These are phyloP conservation scores for Metarhizium humberi DNA, from an alignment of 2,329 filamentous ascomycete species.

Conservation along the genomic window DNA sequence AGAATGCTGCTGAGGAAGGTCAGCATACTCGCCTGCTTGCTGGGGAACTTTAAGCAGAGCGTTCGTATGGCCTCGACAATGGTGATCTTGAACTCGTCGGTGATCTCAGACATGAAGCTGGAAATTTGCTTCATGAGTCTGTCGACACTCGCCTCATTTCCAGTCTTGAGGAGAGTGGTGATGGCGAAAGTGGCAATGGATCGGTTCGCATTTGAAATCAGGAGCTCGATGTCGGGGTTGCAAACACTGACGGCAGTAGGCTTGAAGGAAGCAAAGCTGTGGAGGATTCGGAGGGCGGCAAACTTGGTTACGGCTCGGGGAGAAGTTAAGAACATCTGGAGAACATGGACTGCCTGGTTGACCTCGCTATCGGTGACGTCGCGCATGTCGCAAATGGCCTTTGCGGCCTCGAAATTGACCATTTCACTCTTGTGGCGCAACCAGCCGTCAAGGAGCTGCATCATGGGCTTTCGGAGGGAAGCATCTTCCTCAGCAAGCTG, in stretches of 20 bases:
- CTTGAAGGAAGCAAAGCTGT: slow-evolving; percentile 95
- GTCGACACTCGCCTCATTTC: slow-evolving; percentile 94
- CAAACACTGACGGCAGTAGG: slow-evolving; percentile 84
- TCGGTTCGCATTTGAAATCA: slow-evolving; percentile 94
- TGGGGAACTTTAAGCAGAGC: slow-evolving; percentile 93
- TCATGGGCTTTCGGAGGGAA: slow-evolving; percentile 88
- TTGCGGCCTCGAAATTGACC: slow-evolving; percentile 98
- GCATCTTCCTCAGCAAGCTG: slow-evolving; percentile 91
- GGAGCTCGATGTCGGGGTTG: slow-evolving; percentile 93
- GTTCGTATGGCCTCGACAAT: slow-evolving; percentile 97
- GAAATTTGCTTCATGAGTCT: slow-evolving; percentile 98
- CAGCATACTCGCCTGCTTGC: slow-evolving; percentile 96
- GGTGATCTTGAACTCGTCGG: slow-evolving; percentile 99
- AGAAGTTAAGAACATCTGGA: slow-evolving; percentile 94
- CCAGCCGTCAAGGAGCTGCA: slow-evolving; percentile 93
- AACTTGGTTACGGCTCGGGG: slow-evolving; percentile 96
- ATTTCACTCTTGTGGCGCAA: slow-evolving; percentile 97
- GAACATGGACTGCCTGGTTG: slow-evolving; percentile 82
- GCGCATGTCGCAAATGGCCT: slow-evolving; percentile 91
- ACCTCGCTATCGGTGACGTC: slow-evolving; percentile 90
- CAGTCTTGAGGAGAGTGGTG: slow-evolving; percentile 94
- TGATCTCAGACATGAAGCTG: slow-evolving; percentile 97
- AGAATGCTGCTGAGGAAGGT: slow-evolving; percentile 95
- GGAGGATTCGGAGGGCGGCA: slow-evolving; percentile 88
- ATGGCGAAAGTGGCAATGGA: slow-evolving; percentile 98